Base-by-base conservation (phyloP, 805 yeast species). In the Saccharomyces mikatae region DNA sequence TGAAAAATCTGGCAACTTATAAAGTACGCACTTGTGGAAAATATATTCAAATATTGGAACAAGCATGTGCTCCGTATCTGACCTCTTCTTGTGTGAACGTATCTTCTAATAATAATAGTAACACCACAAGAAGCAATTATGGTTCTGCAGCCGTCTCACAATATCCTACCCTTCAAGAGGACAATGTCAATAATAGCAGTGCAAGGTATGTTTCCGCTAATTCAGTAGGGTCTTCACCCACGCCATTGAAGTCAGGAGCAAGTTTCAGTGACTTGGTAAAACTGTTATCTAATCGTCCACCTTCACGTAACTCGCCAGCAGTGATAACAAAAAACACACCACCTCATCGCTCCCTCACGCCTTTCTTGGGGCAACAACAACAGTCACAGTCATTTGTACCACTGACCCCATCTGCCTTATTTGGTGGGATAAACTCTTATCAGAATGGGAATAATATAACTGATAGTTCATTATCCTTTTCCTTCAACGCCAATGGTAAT, bases 21-120 rank as follows among this genome's bases (percentile, higher is more conserved):
- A 60, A 58, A 22, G 10, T 54, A 13, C 41, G 49, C 3, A 47
- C 54, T 31, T 58, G 60, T 44, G 54, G 51, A 17, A 54, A 44
- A 27, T 51, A 50, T 14, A 52, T 58, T 46, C 54, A 57, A 27
- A 27, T 53, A 4, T 46, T 60, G 26, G 54, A 56, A 13, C 49
- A 51, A 13, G 31, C 55, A 1, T 49, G 54, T 30, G 56, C 47
- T 9, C 36, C 55, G 6, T 46, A n/a, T 13, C 6, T 46, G 17
- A 8, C 24, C 22, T 36, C 41, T 6, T n/a, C 21, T 2, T 36
- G 10, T 36, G 44, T 11, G 21, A 17, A 4, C 4, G 4, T 24
- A 17, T n/a, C 13, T 6, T 11, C 44, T 10, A 17, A 8, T 17
- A 36, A 1, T 36, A 36, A 36, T 36, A 11, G 11, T 17, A 36